A percentile compares a stretch with the other conserved stretches of the same genome.
Conservation (phyloP, 164 flowering plant species). For the Umbilicus rupestris region DNA sequence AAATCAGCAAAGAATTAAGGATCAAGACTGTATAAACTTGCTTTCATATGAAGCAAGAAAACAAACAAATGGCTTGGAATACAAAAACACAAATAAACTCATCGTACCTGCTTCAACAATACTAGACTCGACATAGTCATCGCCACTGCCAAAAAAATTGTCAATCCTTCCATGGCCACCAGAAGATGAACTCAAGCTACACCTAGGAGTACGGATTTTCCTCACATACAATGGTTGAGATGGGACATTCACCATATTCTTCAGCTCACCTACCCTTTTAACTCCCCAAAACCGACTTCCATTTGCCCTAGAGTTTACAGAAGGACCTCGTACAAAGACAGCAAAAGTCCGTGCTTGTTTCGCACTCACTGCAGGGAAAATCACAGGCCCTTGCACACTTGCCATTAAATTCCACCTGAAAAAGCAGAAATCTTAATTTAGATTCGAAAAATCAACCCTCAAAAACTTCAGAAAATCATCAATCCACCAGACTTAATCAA, state of each 20-base stretch:
- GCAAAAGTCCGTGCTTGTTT: background rate
- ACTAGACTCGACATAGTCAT: slow-evolving; percentile 84
- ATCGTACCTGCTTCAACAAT: slow-evolving; percentile 88
- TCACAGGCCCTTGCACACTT: background rate
- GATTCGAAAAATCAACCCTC: background rate
- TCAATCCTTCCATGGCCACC: slow-evolving; percentile 31
- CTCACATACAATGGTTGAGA: background rate
- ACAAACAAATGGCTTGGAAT: background rate
- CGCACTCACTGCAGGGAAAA: background rate
- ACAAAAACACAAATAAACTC: background rate
- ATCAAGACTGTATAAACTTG: background rate
- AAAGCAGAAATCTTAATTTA: background rate
- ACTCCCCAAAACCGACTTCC: slow-evolving; percentile 1
- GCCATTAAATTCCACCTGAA: background rate
- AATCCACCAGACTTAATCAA: background rate
- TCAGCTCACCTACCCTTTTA: background rate
- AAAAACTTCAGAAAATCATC: background rate
- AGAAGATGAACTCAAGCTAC: slow-evolving; percentile 6
- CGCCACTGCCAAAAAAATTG: slow-evolving; percentile 70
- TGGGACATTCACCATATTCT: background rate
- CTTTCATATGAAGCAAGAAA: background rate
- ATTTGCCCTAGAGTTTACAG: background rate
- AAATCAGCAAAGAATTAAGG: background rate
- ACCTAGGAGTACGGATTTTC: background rate
- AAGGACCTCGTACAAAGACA: background rate